Base-by-base conservation (phyloP, 2,329 filamentous ascomycete genomes). In the Pleoardoris graminearum region DNA sequence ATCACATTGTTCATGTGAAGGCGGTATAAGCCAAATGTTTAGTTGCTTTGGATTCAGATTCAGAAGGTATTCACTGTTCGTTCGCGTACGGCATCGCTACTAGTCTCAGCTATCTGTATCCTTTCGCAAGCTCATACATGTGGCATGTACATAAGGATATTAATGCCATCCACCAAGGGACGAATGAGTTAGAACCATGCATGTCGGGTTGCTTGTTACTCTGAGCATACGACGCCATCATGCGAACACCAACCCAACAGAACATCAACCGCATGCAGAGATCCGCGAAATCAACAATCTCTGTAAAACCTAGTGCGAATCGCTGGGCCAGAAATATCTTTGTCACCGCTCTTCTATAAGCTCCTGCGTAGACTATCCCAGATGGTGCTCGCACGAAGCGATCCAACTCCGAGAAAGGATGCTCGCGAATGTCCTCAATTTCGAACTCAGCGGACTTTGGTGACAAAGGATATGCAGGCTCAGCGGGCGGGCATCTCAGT, bases 231-330 rank as follows among this genome's bases (percentile, higher is more conserved):
- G 19, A 46, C 1, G 2, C n/a, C 19, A 46, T 11, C 41, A 32
- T 39, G 1, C 8, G 30, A 7, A 29, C 32, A 38, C 45, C 45
- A 16, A 57, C 67, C 70, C 49, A 61, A 55, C 61, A 66, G 81
- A 85, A 19, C 77, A 81, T 1, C 87, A 90, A 0, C 78, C 83
- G 45, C 86, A 94, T 59, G 79, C 86, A 39, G 84, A 89, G 1
- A 83, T 97, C 44, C 82, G 85, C 57, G 89, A 88, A 65, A 87
- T 96, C 60, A 84, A 77, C 51, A 16, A 75, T 30, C 3, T 67
- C 67, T 5, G 71, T 62, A 6, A 76, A 66, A 1, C 76, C 75
- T 5, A 75, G 61, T 3, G 67, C 63, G 21, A 73, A 66, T 2
- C 75, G 62, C 53, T 77, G 69, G 2, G 76, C 76, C 3, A 79